phyloP scores from a whole-genome alignment of 805 yeast genomes.

The Candida maltosa region DNA sequence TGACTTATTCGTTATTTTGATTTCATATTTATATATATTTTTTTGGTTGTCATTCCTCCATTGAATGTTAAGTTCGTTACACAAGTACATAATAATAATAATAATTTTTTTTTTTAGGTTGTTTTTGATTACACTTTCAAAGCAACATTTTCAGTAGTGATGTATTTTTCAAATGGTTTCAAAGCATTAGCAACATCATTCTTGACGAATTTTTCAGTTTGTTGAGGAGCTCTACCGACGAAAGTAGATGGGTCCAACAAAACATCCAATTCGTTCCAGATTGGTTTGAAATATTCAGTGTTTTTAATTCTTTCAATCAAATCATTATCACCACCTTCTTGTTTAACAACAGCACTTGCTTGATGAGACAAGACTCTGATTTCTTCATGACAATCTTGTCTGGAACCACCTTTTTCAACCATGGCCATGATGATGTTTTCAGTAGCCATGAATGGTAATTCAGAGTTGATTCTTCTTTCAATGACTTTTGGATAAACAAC shows the following conservation, averaged over 20 bases:
- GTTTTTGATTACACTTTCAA: slow-evolving; percentile 61
- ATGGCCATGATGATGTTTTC: slow-evolving; percentile 99
- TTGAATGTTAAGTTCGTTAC: too few relatives aligned
- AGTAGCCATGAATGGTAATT: slow-evolving; percentile 98
- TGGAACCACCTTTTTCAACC: slow-evolving; percentile 96
- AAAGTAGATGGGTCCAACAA: slow-evolving; percentile 90
- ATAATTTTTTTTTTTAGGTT: not conserved
- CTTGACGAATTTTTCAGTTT: slow-evolving; percentile 87
- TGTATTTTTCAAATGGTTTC: slow-evolving; percentile 54
- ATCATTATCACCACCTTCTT: slow-evolving; percentile 98
- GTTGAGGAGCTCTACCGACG: slow-evolving; percentile 98
- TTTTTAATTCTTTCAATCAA: slow-evolving; percentile 81
- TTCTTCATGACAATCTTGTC: slow-evolving; percentile 98
- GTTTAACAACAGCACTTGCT: slow-evolving; percentile 96
- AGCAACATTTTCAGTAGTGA: slow-evolving; percentile 68
- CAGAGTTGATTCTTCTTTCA: slow-evolving; percentile 90
- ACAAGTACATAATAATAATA: too few relatives aligned
- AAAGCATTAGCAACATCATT: slow-evolving; percentile 83
- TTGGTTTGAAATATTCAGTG: slow-evolving; percentile 81
- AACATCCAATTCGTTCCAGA: slow-evolving; percentile 76
- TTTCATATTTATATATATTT: not conserved
- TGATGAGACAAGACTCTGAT: slow-evolving; percentile 95
- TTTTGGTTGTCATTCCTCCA: too few relatives aligned
- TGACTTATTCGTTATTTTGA: not conserved
- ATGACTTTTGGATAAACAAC: slow-evolving; percentile 99